phyloP scores from a whole-genome alignment of 2,329 filamentous ascomycete species.

The Trichoderma simmonsii region DNA sequence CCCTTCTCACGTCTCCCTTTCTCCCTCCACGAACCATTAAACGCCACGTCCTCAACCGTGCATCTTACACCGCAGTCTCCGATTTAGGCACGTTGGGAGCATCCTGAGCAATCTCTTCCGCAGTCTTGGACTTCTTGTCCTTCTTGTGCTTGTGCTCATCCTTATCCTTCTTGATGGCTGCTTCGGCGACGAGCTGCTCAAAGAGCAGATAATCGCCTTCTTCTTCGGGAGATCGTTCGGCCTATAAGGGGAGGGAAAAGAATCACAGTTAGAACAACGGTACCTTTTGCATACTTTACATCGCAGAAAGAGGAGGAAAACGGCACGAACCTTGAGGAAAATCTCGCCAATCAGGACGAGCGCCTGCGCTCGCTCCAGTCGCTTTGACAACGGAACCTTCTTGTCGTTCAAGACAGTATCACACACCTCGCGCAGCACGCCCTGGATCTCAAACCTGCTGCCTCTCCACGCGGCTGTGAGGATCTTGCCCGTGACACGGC shows the following conservation, averaged over 20 bases:
- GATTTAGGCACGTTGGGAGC: slow-evolving; percentile 27
- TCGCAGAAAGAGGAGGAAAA: neutral
- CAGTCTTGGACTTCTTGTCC: slow-evolving; percentile 42
- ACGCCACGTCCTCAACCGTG: neutral
- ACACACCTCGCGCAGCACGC: slow-evolving; percentile 90
- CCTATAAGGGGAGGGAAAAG: slow-evolving; percentile 48
- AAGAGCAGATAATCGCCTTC: slow-evolving; percentile 99
- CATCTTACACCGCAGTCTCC: neutral
- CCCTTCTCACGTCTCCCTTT: neutral
- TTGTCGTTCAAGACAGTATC: slow-evolving; percentile 79
- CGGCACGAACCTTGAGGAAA: slow-evolving; percentile 69
- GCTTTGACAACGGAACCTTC: slow-evolving; percentile 77
- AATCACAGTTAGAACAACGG: slow-evolving; percentile 13
- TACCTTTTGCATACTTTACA: too few relatives aligned
- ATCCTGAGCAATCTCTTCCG: slow-evolving; percentile 28
- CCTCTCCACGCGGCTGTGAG: slow-evolving; percentile 94
- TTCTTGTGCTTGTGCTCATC: slow-evolving; percentile 60
- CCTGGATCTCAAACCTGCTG: slow-evolving; percentile 96
- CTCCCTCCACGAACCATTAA: neutral
- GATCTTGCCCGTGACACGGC: slow-evolving; percentile 95
- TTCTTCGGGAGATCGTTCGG: slow-evolving; percentile 85
- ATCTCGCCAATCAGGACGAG: slow-evolving; percentile 86
- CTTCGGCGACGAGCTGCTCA: slow-evolving; percentile 95
- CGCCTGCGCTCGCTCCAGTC: slow-evolving; percentile 86
- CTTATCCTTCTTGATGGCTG: slow-evolving; percentile 90